These are phyloP conservation scores for Cyberlindnera sargentensis DNA, from an alignment of 805 yeast genomes.

Conservation along the genomic window DNA sequence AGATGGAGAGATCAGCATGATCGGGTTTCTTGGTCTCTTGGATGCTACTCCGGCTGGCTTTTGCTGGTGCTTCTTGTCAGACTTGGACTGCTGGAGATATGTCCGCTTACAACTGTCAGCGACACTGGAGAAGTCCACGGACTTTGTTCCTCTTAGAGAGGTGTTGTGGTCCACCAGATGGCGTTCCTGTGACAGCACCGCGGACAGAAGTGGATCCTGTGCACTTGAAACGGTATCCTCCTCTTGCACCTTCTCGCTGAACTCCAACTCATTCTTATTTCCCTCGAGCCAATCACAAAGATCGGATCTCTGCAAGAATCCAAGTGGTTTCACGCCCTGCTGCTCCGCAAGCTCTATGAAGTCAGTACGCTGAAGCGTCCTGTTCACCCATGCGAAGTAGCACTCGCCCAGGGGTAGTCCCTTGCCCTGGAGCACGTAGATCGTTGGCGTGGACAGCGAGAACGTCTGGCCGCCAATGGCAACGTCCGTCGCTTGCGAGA, in stretches of 20 bases:
- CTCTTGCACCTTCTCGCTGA: constrained; percentile 13
- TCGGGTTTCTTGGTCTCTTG: constrained; percentile 46
- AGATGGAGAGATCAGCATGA: constrained; percentile 71
- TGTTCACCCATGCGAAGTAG: constrained; percentile 71
- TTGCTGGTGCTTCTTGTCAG: constrained; percentile 2
- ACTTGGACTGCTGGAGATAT: constrained; percentile 7
- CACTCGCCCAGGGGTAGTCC: constrained; percentile 51
- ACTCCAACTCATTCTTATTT: constrained; percentile 50
- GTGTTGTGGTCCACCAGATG: constrained; percentile 52
- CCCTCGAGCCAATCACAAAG: constrained; percentile 78
- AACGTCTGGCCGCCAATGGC: constrained; percentile 21
- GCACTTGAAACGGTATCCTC: constrained; percentile 13
- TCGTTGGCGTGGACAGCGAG: constrained; percentile 42
- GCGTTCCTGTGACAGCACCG: constrained; percentile 33
- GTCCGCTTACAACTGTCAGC: constrained; percentile 31
- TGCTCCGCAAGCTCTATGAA: constrained; percentile 69
- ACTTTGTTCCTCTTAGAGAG: constrained; percentile 57
- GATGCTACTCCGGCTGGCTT: constrained; percentile 16
- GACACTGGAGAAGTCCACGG: constrained; percentile 59
- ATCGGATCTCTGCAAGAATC: constrained; percentile 81
- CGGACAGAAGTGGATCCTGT: constrained; percentile 30
- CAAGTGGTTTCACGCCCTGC: constrained; percentile 57
- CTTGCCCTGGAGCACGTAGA: constrained; percentile 44
- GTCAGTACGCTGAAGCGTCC: constrained; percentile 70
- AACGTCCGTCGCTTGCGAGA: constrained; percentile 28